These are phyloP conservation scores for Tricholoma terreum DNA, from an alignment of 768 basidiomycete species.

Conservation along the genomic window DNA sequence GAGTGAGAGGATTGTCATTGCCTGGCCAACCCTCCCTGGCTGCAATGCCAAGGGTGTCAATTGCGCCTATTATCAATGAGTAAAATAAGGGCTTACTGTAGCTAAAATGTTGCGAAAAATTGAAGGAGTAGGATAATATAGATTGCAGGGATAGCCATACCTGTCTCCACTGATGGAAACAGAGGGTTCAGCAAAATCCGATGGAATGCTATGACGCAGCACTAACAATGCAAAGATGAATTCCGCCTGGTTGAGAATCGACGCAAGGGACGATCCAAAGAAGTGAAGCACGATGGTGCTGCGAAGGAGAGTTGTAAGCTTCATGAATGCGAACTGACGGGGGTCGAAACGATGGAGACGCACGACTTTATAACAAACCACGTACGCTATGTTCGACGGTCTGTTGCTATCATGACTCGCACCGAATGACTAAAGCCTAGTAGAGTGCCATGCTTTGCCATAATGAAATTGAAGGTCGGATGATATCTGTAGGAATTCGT, in stretches of 20 bases:
- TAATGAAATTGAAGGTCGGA: no score
- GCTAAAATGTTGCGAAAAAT: neutral
- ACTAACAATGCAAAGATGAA: constrained; percentile 17
- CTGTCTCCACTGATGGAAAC: constrained; percentile 11
- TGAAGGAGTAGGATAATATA: neutral
- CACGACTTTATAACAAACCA: no score
- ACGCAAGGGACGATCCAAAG: neutral
- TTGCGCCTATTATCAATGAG: neutral
- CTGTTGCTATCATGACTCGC: no score
- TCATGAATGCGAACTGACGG: neutral
- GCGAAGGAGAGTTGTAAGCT: neutral
- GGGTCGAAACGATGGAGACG: no score
- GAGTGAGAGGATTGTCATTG: constrained; percentile 14
- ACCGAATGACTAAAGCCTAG: no score
- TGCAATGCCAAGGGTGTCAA: neutral
- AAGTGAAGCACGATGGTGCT: neutral
- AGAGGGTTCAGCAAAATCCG: neutral
- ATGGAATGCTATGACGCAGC: no score
- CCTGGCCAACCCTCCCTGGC: constrained; percentile 20
- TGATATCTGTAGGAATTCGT: no score
- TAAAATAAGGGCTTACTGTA: constrained; percentile 6
- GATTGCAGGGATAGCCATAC: neutral
- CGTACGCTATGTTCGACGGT: no score
- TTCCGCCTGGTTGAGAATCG: constrained; percentile 10
- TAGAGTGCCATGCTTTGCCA: no score